Evolutionary conservation across 768 basidiomycete genomes (phyloP), one percentile per base, ranked within the genome.

Genomic region (Boletellus ananiceps): DNA sequence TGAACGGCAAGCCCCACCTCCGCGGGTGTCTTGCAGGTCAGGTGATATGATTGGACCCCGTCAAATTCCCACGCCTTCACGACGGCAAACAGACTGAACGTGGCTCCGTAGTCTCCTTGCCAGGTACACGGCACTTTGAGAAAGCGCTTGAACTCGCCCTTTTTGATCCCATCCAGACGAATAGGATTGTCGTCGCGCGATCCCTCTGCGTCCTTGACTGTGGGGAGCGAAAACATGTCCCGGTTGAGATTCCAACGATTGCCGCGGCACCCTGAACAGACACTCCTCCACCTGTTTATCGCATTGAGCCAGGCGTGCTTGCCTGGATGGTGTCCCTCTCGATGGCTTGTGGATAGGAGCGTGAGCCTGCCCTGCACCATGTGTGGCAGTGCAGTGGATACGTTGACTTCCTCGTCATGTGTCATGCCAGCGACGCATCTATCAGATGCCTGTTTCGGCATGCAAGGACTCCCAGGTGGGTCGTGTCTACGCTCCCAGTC

Each of bases 31-130:
- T 41, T 61, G 38, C 3, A 0, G 11, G 50, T 25, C 11, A 31
- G 29, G 8, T 15, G 13, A 47, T 52, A 63, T 16, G 60, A 52
- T 46, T 70, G 63, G 27, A 74, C 42, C 13, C 50, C 42, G 16
- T 59, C 51, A 43, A 72, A 71, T 36, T 60, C 56, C 71, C 74
- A 76, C 58, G 71, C 68, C 6, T 70, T 70, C n/a, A 73, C 55
- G 18, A 71, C 64, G 0, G 69, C 63, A 14, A 68, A 54, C 77
- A n/a, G n/a, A n/a, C n/a, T 37, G 50, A 2, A 5, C 8, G 0
- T n/a, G 15, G 8, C 12, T n/a, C 34, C 8, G 21, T 14, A 15
- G 37, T 33, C 33, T 36, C n/a, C n/a, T n/a, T n/a, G n/a, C n/a
- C n/a, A n/a, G n/a, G n/a, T n/a, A n/a, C n/a, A n/a, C n/a, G n/a